Conservation (phyloP, 2,329 filamentous ascomycete species). For the Lecanicillium sp. region DNA sequence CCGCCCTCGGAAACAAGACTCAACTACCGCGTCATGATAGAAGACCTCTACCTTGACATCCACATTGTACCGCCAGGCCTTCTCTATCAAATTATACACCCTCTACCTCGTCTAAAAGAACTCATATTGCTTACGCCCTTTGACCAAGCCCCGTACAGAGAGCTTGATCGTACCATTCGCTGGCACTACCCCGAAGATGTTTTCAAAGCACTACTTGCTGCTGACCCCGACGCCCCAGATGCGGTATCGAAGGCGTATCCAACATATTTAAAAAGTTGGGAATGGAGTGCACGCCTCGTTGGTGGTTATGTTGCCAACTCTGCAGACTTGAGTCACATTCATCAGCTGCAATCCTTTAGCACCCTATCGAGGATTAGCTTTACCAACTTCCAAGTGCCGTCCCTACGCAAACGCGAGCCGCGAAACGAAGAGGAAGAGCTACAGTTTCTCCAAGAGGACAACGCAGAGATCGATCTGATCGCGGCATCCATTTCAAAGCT, state of each 20-base stretch:
- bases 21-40: conserved; percentile 66
- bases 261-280: conserved; percentile 45
- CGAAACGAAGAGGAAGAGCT: conserved; percentile 22
- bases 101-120: conserved; percentile 58
- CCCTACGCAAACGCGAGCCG: conserved; percentile 28
- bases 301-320: conserved; percentile 36
- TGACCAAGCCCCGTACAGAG: conserved; percentile 60
- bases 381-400: conserved; percentile 55
- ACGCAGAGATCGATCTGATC: conserved; percentile 31
- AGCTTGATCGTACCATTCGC: conserved; percentile 46
- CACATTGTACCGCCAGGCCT: conserved; percentile 45
- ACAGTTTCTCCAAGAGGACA: conserved; percentile 29
- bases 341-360: conserved; percentile 49
- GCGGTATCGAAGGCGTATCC: conserved; percentile 18
- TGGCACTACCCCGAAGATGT: conserved; percentile 65
- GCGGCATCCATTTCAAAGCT: conserved; percentile 36
- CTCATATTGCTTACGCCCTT: conserved; percentile 65
- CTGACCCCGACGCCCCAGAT: conserved; percentile 31
- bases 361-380: conserved; percentile 49
- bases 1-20: conserved; percentile 40
- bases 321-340: conserved; percentile 42
- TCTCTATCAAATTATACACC: conserved; percentile 48
- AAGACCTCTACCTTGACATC: conserved; percentile 62
- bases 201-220: conserved; percentile 53
- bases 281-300: conserved; percentile 51